Evolutionary conservation across 331 rosid species (phyloP).

Genomic region (Pyracantha coccinea): DNA sequence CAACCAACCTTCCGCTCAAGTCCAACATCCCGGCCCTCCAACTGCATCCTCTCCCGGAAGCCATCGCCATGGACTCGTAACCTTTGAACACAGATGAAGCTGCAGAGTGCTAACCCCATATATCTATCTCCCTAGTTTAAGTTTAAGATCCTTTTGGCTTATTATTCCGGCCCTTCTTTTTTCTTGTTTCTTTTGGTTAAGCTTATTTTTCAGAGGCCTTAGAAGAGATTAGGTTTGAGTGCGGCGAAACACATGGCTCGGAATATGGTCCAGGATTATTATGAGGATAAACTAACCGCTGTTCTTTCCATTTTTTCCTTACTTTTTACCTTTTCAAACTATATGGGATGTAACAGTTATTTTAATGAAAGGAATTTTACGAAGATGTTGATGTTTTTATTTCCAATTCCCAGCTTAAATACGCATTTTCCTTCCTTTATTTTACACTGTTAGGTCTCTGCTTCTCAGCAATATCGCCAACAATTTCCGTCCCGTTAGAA

Average conservation of each 20-base stretch:
- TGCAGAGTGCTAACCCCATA: neutral
- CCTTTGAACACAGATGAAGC: neutral
- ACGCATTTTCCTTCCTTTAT: too few relatives aligned
- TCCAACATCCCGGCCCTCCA: slow-evolving; percentile 43
- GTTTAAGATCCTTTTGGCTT: neutral
- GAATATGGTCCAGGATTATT: neutral
- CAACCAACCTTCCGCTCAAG: slow-evolving; percentile 45
- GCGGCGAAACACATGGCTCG: neutral
- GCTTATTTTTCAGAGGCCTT: neutral
- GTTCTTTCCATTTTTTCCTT: neutral
- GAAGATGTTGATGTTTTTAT: neutral
- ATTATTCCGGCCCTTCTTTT: neutral
- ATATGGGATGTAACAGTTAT: neutral
- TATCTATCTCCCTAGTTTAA: neutral
- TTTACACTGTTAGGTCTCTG: too few relatives aligned
- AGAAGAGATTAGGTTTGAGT: neutral
- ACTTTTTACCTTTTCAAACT: neutral
- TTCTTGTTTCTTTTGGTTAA: neutral
- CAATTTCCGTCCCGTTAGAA: too few relatives aligned
- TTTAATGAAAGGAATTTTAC: neutral
- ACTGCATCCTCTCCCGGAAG: slow-evolving; percentile 61
- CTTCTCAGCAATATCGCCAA: too few relatives aligned
- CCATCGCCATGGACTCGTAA: slow-evolving; percentile 44
- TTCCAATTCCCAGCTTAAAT: neutral
- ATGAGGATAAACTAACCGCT: neutral